Evolutionary conservation across 2,329 filamentous ascomycete genomes (phyloP).

Genomic region (Lachnellula occidentalis): DNA sequence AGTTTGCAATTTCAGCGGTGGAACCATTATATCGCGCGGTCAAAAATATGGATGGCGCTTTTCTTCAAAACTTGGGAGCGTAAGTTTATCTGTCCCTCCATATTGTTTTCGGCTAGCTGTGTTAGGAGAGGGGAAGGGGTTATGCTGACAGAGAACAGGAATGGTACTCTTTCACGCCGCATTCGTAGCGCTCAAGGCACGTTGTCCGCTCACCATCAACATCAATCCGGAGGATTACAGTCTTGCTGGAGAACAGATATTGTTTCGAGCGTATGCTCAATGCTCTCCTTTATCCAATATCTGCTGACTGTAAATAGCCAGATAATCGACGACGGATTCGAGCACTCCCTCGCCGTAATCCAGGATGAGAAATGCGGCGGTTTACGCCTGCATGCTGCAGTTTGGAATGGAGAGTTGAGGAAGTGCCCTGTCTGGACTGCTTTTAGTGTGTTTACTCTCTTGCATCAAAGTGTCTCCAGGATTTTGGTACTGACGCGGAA

Average conservation of each 20-base stretch:
- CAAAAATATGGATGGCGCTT: conserved; percentile 50
- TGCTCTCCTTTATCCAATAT: neutral
- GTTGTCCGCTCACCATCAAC: conserved; percentile 40
- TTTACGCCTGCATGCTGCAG: conserved; percentile 50
- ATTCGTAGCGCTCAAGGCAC: conserved; percentile 51
- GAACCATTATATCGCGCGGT: conserved; percentile 38
- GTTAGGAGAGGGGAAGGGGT: neutral
- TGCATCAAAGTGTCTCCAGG: neutral
- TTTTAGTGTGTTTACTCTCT: conserved; percentile 42
- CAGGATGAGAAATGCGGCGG: conserved; percentile 44
- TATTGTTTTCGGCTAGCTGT: neutral
- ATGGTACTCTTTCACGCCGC: conserved; percentile 55
- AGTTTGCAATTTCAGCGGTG: conserved; percentile 48
- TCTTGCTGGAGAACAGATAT: conserved; percentile 43
- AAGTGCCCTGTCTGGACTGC: conserved; percentile 59
- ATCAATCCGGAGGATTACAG: conserved; percentile 42
- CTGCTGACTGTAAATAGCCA: conserved; percentile 34
- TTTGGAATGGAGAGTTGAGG: conserved; percentile 48
- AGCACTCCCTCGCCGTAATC: conserved; percentile 50
- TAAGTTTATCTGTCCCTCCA: conserved; percentile 26
- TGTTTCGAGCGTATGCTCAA: conserved; percentile 51
- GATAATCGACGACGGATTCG: conserved; percentile 50
- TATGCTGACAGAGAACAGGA: conserved; percentile 35
- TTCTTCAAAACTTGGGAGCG: conserved; percentile 58
- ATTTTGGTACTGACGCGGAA: neutral